Evolutionary conservation across 2,329 filamentous ascomycete genomes (phyloP).

Genomic region (Beauveria bassiana): DNA sequence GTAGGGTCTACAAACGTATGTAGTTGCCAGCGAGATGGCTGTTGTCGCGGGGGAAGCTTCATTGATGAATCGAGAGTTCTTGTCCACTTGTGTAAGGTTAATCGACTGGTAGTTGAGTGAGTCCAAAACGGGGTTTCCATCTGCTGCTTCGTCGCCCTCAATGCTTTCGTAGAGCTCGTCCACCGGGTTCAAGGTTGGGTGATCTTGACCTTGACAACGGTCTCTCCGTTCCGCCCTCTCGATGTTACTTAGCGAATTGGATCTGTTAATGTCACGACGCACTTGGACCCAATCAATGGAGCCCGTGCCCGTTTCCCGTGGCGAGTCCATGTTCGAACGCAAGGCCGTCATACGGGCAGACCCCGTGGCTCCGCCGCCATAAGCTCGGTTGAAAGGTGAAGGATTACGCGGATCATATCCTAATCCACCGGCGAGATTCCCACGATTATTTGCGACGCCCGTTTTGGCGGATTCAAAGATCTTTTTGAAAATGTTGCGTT

Average conservation of each 20-base stretch:
- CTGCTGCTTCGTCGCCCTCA: constrained; percentile 82
- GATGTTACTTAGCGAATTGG: constrained; percentile 84
- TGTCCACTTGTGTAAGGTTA: constrained; percentile 84
- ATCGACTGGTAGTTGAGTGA: constrained; percentile 73
- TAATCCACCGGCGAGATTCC: constrained; percentile 60
- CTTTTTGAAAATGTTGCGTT: constrained; percentile 89
- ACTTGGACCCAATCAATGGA: constrained; percentile 94
- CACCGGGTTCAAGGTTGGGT: constrained; percentile 79
- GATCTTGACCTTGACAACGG: constrained; percentile 89
- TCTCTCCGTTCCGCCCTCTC: constrained; percentile 80
- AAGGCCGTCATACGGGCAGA: constrained; percentile 26
- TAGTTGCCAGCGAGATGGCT: constrained; percentile 74
- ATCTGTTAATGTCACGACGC: constrained; percentile 87
- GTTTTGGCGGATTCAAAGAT: constrained; percentile 93
- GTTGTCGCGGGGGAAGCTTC: constrained; percentile 77
- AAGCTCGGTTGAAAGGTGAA: constrained; percentile 34
- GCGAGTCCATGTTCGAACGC: constrained; percentile 39
- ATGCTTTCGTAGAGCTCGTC: constrained; percentile 79
- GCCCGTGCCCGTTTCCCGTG: constrained; percentile 52
- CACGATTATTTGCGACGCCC: constrained; percentile 80
- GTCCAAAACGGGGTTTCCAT: constrained; percentile 75
- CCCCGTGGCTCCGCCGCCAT: constrained; percentile 20
- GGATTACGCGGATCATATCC: constrained; percentile 37
- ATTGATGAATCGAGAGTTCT: constrained; percentile 85
- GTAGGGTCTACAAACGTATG: constrained; percentile 89